Percentiles rank a stretch among this genome's conserved stretches.
These are phyloP conservation scores for Stephania japonica DNA, from an alignment of 164 flowering plant genomes.

Conservation along the genomic window DNA sequence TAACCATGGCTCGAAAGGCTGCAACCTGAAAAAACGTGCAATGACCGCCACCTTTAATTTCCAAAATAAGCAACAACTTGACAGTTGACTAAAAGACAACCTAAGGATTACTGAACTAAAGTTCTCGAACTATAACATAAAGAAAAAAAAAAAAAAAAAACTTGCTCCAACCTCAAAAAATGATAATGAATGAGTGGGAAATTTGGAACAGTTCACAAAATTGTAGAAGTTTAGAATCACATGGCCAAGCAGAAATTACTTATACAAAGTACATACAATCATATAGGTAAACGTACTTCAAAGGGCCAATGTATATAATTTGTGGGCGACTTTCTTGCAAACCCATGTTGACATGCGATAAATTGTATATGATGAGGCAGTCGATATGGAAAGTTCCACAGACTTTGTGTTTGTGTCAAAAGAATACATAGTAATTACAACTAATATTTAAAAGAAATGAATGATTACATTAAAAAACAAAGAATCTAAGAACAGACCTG, in stretches of 20 bases:
- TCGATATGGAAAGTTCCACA: background rate
- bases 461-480: background rate
- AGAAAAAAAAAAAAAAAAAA: background rate
- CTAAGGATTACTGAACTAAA: background rate
- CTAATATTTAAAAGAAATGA: background rate
- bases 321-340: background rate
- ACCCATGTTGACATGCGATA: background rate
- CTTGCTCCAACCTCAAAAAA: background rate
- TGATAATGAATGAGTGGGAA: background rate
- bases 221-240: no score
- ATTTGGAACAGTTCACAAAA: background rate
- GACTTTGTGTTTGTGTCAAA: background rate
- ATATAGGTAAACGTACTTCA: background rate
- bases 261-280: background rate
- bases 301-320: background rate
- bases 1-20: constrained; percentile 99
- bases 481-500: constrained; percentile 45
- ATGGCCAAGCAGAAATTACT: background rate
- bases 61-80: background rate
- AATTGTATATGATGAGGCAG: background rate
- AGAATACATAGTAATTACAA: background rate
- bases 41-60: background rate
- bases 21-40: constrained; percentile 64
- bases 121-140: background rate
- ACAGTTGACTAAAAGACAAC: background rate